phyloP scores from a whole-genome alignment of 208 protist genomes.

The Trypanosoma melophagium region DNA sequence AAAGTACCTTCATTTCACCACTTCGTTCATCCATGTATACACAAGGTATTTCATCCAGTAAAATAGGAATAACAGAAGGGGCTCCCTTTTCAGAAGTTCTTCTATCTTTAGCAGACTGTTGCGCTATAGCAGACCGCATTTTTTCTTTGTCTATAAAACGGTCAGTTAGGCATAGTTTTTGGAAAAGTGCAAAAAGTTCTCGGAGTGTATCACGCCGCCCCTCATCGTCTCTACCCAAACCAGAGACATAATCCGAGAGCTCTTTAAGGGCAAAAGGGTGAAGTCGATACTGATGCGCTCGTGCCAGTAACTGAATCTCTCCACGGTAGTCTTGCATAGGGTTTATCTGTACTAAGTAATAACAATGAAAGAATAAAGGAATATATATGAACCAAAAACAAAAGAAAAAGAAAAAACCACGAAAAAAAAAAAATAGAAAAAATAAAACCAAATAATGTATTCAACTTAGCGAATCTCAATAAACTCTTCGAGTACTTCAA shows the following conservation, averaged over 20 bases:
- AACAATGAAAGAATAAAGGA: neutral
- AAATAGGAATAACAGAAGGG: conserved; percentile 41
- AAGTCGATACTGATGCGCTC: conserved; percentile 73
- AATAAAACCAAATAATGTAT: neutral
- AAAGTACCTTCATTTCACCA: conserved; percentile 47
- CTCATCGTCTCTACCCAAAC: conserved; percentile 36
- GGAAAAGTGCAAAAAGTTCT: conserved; percentile 70
- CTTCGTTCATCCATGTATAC: conserved; percentile 69
- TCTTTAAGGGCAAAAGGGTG: conserved; percentile 75
- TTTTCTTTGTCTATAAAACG: conserved; percentile 65
- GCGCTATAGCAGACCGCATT: conserved; percentile 51
- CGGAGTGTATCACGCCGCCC: conserved; percentile 50
- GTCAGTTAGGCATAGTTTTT: conserved; percentile 52
- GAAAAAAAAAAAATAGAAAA: neutral
- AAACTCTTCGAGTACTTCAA: neutral
- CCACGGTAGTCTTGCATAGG: conserved; percentile 52
- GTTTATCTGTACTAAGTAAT: conserved; percentile 8
- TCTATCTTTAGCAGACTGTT: conserved; percentile 46
- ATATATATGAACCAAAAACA: conserved; percentile 7
- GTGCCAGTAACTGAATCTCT: conserved; percentile 67
- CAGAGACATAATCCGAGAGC: conserved; percentile 55
- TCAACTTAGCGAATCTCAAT: no score
- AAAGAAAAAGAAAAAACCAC: conserved; percentile 14
- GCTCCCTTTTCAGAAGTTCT: conserved; percentile 32
- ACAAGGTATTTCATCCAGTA: conserved; percentile 43